Evolutionary conservation across 2,329 filamentous ascomycete genomes (phyloP).

Genomic region (Aspergillus nomiae): DNA sequence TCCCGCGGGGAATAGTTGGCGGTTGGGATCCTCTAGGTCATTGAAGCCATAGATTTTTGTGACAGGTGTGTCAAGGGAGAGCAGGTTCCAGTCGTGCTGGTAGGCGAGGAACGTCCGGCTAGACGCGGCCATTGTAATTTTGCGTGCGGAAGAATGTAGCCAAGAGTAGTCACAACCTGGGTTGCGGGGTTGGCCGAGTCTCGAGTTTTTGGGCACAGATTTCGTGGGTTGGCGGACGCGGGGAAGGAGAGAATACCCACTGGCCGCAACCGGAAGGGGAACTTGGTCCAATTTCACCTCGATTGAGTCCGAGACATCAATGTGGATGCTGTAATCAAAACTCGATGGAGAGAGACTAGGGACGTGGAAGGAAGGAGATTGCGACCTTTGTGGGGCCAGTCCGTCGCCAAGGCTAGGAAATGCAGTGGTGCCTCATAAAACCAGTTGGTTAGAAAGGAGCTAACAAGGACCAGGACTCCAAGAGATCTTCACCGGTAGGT

Average conservation of each 20-base stretch:
- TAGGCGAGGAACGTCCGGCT: conserved; percentile 27
- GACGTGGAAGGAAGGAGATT: background rate
- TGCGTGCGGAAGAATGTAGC: background rate
- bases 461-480: too few species aligned
- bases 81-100: conserved; percentile 44
- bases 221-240: background rate
- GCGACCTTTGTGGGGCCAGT: background rate
- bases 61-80: conserved; percentile 48
- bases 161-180: background rate
- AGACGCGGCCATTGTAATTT: background rate
- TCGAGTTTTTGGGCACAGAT: background rate
- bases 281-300: background rate
- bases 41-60: conserved; percentile 53
- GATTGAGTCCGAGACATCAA: too few species aligned
- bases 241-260: background rate
- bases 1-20: conserved; percentile 60
- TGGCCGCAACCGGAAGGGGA: background rate
- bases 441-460: background rate
- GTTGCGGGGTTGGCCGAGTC: background rate
- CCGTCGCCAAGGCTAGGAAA: background rate
- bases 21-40: conserved; percentile 54
- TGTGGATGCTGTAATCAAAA: background rate
- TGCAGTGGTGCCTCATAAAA: background rate
- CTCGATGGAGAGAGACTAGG: background rate
- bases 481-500: background rate